These are phyloP conservation scores for Cicer chorassanicum DNA, from an alignment of 306 rosid species.

Conservation along the genomic window DNA sequence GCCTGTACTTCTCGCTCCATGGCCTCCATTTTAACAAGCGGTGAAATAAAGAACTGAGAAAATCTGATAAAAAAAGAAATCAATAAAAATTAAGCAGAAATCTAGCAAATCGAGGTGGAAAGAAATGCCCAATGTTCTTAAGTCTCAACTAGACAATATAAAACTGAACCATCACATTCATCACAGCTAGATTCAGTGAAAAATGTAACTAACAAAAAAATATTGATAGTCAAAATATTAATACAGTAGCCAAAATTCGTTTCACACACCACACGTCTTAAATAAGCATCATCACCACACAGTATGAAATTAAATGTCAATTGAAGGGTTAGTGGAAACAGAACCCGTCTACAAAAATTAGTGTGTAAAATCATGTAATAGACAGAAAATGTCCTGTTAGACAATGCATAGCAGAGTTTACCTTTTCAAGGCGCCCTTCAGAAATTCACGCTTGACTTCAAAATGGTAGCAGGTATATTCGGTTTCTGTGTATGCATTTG, in stretches of 20 bases:
- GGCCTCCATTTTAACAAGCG: conserved; percentile 87
- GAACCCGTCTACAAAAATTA: conserved; percentile 29
- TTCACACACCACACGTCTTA: background rate
- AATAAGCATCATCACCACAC: conserved; percentile 6
- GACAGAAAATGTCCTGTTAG: conserved; percentile 26
- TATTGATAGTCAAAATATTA: conserved; percentile 20
- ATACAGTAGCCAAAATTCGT: conserved; percentile 19
- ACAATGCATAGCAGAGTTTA: conserved; percentile 46
- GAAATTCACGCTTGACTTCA: conserved; percentile 88
- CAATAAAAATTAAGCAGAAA: conserved; percentile 38
- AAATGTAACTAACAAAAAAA: conserved; percentile 21
- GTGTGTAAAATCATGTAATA: conserved; percentile 29
- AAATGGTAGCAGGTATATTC: conserved; percentile 98
- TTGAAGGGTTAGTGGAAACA: conserved; percentile 40
- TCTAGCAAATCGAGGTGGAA: conserved; percentile 31
- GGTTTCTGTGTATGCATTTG: conserved; percentile 92
- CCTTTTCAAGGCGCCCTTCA: conserved; percentile 91
- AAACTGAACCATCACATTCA: conserved; percentile 15
- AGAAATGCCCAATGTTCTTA: conserved; percentile 7
- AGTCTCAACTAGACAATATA: conserved; percentile 14
- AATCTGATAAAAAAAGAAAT: conserved; percentile 62
- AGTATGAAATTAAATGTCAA: conserved; percentile 29
- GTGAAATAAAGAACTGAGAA: conserved; percentile 96
- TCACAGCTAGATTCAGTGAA: conserved; percentile 21
- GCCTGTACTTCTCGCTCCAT: conserved; percentile 98